These are phyloP conservation scores for Claviceps sp. DNA, from an alignment of 2,329 filamentous ascomycete genomes.

Conservation along the genomic window DNA sequence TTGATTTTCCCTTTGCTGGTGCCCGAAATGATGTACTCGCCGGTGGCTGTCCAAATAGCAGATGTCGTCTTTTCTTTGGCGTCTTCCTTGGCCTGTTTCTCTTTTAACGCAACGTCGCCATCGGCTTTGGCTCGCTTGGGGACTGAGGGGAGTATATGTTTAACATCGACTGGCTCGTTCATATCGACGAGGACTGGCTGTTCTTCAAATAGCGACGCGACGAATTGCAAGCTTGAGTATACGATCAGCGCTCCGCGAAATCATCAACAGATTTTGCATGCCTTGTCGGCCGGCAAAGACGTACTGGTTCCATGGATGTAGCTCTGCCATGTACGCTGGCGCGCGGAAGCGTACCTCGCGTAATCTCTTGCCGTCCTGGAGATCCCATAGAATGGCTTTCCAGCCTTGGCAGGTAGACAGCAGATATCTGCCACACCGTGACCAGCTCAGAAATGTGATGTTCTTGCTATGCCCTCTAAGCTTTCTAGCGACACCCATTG, in stretches of 20 bases:
- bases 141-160: constrained; percentile 66
- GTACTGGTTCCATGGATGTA: constrained; percentile 83
- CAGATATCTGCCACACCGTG: constrained; percentile 76
- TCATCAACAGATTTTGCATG: not conserved
- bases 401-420: constrained; percentile 90
- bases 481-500: constrained; percentile 90
- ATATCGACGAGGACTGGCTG: constrained; percentile 81
- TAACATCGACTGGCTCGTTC: constrained; percentile 53
- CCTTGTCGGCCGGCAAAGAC: constrained; percentile 4
- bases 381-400: constrained; percentile 93
- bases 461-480: constrained; percentile 85
- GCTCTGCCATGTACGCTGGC: constrained; percentile 88
- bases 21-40: constrained; percentile 80
- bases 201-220: constrained; percentile 87
- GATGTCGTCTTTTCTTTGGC: constrained; percentile 92
- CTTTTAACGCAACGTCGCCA: constrained; percentile 53
- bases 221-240: constrained; percentile 58
- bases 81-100: constrained; percentile 83
- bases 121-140: constrained; percentile 63
- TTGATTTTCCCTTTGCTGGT: constrained; percentile 96
- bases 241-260: constrained; percentile 9
- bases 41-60: constrained; percentile 72
- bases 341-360: constrained; percentile 85
- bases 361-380: constrained; percentile 54
- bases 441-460: constrained; percentile 94